A percentile compares a stretch with the other conserved stretches of the same genome.
Evolutionary conservation across 495 filamentous ascomycete genomes (phyloP).

Genomic region (Entonaema liquescens): DNA sequence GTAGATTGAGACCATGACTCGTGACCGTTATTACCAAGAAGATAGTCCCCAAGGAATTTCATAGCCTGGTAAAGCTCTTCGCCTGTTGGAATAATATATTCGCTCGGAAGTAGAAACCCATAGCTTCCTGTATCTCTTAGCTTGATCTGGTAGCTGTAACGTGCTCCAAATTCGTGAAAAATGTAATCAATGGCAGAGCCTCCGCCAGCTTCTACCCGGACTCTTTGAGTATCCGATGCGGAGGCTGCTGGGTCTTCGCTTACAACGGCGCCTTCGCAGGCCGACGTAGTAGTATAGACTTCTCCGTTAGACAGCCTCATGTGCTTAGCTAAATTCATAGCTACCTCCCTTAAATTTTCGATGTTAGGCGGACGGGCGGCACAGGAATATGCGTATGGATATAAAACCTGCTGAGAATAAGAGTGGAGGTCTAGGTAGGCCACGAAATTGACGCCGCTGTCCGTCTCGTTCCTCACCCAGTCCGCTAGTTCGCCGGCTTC

Average conservation of each 20-base stretch:
- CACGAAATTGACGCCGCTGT: slow-evolving; percentile 75
- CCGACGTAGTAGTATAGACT: slow-evolving; percentile 80
- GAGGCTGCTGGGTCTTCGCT: slow-evolving; percentile 44
- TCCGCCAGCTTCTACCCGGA: slow-evolving; percentile 68
- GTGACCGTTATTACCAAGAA: slow-evolving; percentile 67
- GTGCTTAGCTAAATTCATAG: slow-evolving; percentile 86
- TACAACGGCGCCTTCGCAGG: slow-evolving; percentile 82
- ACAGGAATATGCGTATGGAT: slow-evolving; percentile 91
- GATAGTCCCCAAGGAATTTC: slow-evolving; percentile 79
- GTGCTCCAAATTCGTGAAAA: slow-evolving; percentile 85
- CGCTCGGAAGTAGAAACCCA: slow-evolving; percentile 87
- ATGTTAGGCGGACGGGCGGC: slow-evolving; percentile 77
- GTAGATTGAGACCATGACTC: slow-evolving; percentile 47
- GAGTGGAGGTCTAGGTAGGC: slow-evolving; percentile 92
- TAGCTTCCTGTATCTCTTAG: slow-evolving; percentile 93
- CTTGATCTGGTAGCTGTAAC: slow-evolving; percentile 92
- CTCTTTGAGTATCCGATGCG: slow-evolving; percentile 41
- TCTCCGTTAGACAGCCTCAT: slow-evolving; percentile 81
- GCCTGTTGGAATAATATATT: slow-evolving; percentile 89
- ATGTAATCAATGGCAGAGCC: slow-evolving; percentile 96
- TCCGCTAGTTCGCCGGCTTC: slow-evolving; percentile 79
- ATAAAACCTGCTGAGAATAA: slow-evolving; percentile 94
- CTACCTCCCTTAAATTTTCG: slow-evolving; percentile 91
- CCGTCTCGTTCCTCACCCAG: slow-evolving; percentile 87
- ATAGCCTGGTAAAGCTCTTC: slow-evolving; percentile 85